These are phyloP conservation scores for Miamiensis avidus DNA, from an alignment of 169 alveolate species.

Conservation along the genomic window DNA sequence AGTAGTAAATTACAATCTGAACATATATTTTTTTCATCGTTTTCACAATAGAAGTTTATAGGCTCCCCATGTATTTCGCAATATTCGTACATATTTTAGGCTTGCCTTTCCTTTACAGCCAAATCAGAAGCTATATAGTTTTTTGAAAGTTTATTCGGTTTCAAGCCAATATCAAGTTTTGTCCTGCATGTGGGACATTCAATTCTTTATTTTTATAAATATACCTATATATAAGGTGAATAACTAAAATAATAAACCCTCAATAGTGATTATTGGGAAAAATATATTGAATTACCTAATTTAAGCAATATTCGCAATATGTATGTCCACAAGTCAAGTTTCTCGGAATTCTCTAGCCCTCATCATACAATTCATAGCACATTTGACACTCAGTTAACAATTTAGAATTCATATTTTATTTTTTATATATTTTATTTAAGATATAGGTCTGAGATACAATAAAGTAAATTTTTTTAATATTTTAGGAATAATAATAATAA, in stretches of 20 bases:
- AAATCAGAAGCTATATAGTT: slow-evolving; percentile 45
- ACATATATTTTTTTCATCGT: slow-evolving; percentile 35
- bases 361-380: slow-evolving; percentile 40
- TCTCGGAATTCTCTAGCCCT: slow-evolving; percentile 28
- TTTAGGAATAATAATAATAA: no score
- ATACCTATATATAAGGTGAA: not conserved
- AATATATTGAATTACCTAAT: slow-evolving; percentile 5
- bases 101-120: slow-evolving; percentile 28
- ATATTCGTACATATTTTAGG: slow-evolving; percentile 18
- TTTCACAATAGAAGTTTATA: slow-evolving; percentile 37
- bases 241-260: not conserved
- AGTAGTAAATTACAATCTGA: slow-evolving; percentile 19
- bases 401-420: no score
- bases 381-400: slow-evolving; percentile 44
- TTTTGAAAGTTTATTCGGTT: slow-evolving; percentile 26
- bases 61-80: slow-evolving; percentile 30
- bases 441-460: no score
- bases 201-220: slow-evolving; percentile 18
- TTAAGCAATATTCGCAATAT: slow-evolving; percentile 36
- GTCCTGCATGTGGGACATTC: slow-evolving; percentile 47
- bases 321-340: slow-evolving; percentile 51
- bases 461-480: no score
- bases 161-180: slow-evolving; percentile 23
- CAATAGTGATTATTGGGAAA: no score
- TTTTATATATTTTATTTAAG: no score